These are phyloP conservation scores for Gigaspora rosea DNA, from an alignment of 192 early-diverging fungal genomes.

Conservation along the genomic window DNA sequence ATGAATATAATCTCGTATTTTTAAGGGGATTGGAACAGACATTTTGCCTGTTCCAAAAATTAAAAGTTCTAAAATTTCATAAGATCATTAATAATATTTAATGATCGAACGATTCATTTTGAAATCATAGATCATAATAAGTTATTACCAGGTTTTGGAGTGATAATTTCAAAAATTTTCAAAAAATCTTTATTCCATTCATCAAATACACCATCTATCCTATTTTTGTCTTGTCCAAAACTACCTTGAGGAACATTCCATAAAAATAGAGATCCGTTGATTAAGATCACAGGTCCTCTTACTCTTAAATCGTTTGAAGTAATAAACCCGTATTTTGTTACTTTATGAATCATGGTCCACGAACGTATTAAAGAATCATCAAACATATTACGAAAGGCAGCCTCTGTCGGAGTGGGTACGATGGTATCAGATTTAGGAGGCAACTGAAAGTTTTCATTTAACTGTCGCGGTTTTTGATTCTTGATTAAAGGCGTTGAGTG, in stretches of 20 bases:
- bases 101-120: background rate
- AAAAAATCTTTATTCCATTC: constrained; percentile 50
- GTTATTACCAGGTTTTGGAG: constrained; percentile 55
- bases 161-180: constrained; percentile 57
- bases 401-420: constrained; percentile 17
- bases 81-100: constrained; percentile 7
- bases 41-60: constrained; percentile 59
- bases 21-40: constrained; percentile 52
- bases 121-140: background rate
- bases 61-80: constrained; percentile 49
- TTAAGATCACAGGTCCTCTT: constrained; percentile 50
- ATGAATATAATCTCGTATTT: constrained; percentile 50
- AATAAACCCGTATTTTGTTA: constrained; percentile 59
- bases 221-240: background rate
- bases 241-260: constrained; percentile 52
- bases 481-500: too few relatives aligned
- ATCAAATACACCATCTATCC: constrained; percentile 32
- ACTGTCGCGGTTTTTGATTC: too few relatives aligned
- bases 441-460: background rate
- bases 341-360: constrained; percentile 43
- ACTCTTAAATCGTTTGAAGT: constrained; percentile 49
- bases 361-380: constrained; percentile 46
- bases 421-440: constrained; percentile 7
- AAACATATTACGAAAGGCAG: constrained; percentile 62
- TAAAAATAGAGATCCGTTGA: constrained; percentile 57